phyloP scores from a whole-genome alignment of 306 rosid genomes.

The cucumber (Cucumis sativus) region Cucumber_9930_V3 NC_026660.2:17439001-17439500 shows the following conservation, averaged over 20 bases:
- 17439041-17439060: background rate
- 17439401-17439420: slow-evolving; percentile 88
- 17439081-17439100: background rate
- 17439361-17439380: background rate
- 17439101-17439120: background rate
- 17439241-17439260: slow-evolving; percentile 25
- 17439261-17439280: slow-evolving; percentile 44
- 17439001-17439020: background rate
- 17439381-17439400: slow-evolving; percentile 41
- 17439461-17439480: slow-evolving; percentile 64
- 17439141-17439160: background rate
- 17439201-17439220: slow-evolving; percentile 54
- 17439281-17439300: slow-evolving; percentile 16
- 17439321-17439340: background rate
- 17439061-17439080: background rate
- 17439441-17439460: slow-evolving; percentile 73
- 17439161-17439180: slow-evolving; percentile 61
- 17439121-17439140: background rate
- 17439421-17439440: slow-evolving; percentile 71
- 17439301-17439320: background rate
- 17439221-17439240: slow-evolving; percentile 20
- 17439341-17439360: background rate
- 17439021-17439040: background rate
- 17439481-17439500: slow-evolving; percentile 59
- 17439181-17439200: slow-evolving; percentile 72